Evolutionary conservation across 371 early-diverging fungal species (phyloP).

Genomic region (Rhizopus delemar): DNA sequence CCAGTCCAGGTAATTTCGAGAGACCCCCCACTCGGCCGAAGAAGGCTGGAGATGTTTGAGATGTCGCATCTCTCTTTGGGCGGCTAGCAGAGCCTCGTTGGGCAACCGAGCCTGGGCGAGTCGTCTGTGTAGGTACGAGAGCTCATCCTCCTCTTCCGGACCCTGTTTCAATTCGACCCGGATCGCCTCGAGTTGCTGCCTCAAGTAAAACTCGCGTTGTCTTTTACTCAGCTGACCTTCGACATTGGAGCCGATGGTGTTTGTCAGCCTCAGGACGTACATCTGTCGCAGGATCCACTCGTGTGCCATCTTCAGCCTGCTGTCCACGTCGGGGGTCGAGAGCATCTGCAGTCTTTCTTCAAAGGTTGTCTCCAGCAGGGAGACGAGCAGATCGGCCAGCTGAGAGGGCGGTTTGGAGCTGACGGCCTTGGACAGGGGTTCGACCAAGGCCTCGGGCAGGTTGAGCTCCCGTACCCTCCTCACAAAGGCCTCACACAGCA

Average conservation of each 20-base stretch:
- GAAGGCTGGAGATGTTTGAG: constrained; percentile 71
- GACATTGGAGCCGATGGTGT: constrained; percentile 72
- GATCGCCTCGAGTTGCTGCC: constrained; percentile 59
- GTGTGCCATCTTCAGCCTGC: constrained; percentile 55
- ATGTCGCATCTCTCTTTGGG: constrained; percentile 70
- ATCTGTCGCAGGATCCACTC: constrained; percentile 72
- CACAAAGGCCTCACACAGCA: constrained; percentile 59
- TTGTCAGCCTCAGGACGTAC: constrained; percentile 72
- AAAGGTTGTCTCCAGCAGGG: constrained; percentile 66
- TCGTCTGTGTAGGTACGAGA: constrained; percentile 54
- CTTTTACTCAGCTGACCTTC: constrained; percentile 74
- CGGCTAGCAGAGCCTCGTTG: constrained; percentile 61
- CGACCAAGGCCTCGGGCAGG: constrained; percentile 59
- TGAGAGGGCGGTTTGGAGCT: constrained; percentile 60
- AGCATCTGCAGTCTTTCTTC: constrained; percentile 72
- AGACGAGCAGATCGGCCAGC: constrained; percentile 72
- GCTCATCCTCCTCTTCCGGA: constrained; percentile 57
- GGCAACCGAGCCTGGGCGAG: constrained; percentile 65
- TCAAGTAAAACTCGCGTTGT: constrained; percentile 78
- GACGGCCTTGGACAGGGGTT: constrained; percentile 65
- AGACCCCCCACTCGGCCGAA: constrained; percentile 79
- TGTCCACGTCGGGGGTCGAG: constrained; percentile 55
- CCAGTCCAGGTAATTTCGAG: constrained; percentile 75
- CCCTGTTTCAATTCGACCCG: constrained; percentile 56
- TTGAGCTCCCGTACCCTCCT: constrained; percentile 68